Evolutionary conservation across 345 rosid genomes (phyloP).

Genomic region (Brassica rapa): DNA sequence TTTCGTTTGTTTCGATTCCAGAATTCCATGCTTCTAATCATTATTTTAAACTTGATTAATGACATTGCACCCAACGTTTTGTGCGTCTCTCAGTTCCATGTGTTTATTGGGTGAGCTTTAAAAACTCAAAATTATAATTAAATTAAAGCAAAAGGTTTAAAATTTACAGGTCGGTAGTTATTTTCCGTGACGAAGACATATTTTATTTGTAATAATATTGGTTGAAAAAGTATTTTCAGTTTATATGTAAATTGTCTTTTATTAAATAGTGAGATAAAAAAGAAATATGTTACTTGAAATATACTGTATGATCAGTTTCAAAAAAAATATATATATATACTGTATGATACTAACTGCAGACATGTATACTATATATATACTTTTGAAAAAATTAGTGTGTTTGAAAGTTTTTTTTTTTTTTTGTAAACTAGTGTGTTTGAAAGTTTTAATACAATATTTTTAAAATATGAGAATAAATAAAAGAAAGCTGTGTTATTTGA

Average conservation of each 20-base stretch:
- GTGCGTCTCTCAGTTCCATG: constrained; percentile 6
- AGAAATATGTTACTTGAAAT: not conserved
- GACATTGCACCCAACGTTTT: constrained; percentile 39
- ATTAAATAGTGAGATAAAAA: not conserved
- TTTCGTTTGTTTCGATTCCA: constrained; percentile 37
- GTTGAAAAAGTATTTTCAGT: not conserved
- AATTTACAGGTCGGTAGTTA: not conserved
- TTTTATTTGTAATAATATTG: not conserved
- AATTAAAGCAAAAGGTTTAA: not conserved
- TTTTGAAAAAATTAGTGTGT: not conserved
- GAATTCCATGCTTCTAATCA: constrained; percentile 38
- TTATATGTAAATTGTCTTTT: not conserved
- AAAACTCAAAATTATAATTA: not conserved
- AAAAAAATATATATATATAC: no score
- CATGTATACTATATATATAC: not conserved
- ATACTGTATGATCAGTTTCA: not conserved
- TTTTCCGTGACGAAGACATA: constrained; percentile 4
- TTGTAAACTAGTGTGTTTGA: no score
- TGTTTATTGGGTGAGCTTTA: constrained; percentile 7
- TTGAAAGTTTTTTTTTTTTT: no score
- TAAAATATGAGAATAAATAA: not conserved
- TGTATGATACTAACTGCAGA: not conserved
- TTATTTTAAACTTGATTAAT: constrained; percentile 32
- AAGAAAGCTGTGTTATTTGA: not conserved
- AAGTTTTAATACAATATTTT: not conserved